Evolutionary conservation across 179 eudicot genomes (phyloP), one percentile per base, ranked within the genome.

Genomic region (Carnegiea gigantea): DNA sequence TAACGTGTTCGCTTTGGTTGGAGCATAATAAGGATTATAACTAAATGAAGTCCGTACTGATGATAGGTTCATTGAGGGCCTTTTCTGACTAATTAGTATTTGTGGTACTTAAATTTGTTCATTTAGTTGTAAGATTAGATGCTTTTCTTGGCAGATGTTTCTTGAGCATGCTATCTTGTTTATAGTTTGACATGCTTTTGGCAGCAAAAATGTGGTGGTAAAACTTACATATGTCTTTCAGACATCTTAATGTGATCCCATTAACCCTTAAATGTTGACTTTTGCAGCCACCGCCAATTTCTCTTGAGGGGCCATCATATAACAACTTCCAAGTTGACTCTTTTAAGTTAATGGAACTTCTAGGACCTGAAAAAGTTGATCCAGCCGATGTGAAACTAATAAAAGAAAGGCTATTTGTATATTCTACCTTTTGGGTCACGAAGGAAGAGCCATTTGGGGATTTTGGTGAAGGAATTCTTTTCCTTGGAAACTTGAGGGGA

Each of bases 371-470:
- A 74, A 96, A 89, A 87, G 99, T 96, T 85, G 98, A 96, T 87
- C 97, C 98, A 54, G 80, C 87, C 73, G 99, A 96, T 87, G 93
- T 94, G 73, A 94, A 93, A 86, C 83, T 94, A 78, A 94, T 96
- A 74, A 94, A 91, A 85, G 97, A 94, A 43, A 94, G 89, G 83
- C 86, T 96, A 80, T 96, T 96, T 84, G 99, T 98, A 76, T 96
- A 96, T 83, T 94, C 99, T 43, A 93, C 97, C 73, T 96, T 96
- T 62, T 94, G 97, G 98, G 97, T 96, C 65, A 96, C 99, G 72
- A 92, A 86, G 84, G 98, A 96, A 86, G 99, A 96, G 88, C 92
- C 98, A 67, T 94, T 94, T 92, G 99, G 99, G 67, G 98, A 96
- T 86, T 79, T 96, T 64, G 99, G 97, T 49, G 99, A 96, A 86